A percentile compares a stretch with the other conserved stretches of the same genome.
Evolutionary conservation across 2,329 filamentous ascomycete species (phyloP).

Genomic region (Xylaria sp.): DNA sequence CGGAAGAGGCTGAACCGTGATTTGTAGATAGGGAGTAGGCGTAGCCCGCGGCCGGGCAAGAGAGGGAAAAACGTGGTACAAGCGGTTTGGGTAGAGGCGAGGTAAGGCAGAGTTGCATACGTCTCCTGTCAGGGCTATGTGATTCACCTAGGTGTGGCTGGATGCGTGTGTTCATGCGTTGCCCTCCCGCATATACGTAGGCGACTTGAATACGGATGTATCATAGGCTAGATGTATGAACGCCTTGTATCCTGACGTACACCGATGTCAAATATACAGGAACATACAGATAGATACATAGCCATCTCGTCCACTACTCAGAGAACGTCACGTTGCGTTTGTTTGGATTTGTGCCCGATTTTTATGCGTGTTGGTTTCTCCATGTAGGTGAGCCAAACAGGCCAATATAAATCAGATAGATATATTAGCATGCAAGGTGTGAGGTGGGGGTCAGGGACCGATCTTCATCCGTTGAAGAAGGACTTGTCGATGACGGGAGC

Average conservation of each 20-base stretch:
- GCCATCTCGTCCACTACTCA: conserved; percentile 8
- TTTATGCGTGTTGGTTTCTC: conserved; percentile 32
- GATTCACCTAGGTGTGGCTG: conserved; percentile 32
- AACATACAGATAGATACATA: conserved; percentile 22
- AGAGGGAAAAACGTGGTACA: not conserved
- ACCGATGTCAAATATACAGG: conserved; percentile 23
- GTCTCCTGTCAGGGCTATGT: conserved; percentile 5
- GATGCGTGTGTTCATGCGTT: not conserved
- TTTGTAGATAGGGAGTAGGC: conserved; percentile 4
- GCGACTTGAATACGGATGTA: conserved; percentile 14
- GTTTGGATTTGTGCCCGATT: conserved; percentile 6
- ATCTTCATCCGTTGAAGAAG: conserved; percentile 21
- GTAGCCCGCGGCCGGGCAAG: not conserved
- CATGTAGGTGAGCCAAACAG: conserved; percentile 27
- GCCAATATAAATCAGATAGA: conserved; percentile 15
- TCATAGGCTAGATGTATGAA: not conserved
- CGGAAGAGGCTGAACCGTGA: conserved; percentile 21
- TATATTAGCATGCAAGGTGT: conserved; percentile 18
- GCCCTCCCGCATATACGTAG: conserved; percentile 27
- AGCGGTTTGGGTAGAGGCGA: conserved; percentile 1
- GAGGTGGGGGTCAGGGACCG: conserved; percentile 9
- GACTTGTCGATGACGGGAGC: conserved; percentile 17
- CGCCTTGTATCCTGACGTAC: conserved; percentile 8
- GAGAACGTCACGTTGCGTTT: conserved; percentile 6
- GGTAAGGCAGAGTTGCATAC: conserved; percentile 14